Conservation (phyloP, 495 filamentous ascomycete genomes). For the Diplogelasinospora grovesii region DNA sequence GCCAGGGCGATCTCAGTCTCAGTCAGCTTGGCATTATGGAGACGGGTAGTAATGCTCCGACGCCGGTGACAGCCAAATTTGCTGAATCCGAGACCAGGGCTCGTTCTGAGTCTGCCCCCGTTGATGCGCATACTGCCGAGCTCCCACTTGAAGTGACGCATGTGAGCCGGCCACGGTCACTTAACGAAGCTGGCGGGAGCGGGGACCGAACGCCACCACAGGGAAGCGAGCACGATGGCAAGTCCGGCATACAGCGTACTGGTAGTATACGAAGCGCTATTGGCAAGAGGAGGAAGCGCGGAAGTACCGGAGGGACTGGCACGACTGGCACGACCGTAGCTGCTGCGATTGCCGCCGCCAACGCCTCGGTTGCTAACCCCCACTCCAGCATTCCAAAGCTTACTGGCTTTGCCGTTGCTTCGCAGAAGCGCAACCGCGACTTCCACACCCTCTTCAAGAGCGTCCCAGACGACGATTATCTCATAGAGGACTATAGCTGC, state of each 20-base stretch:
- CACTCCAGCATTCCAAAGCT: constrained; percentile 58
- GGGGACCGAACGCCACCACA: constrained; percentile 59
- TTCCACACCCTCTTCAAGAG: constrained; percentile 92
- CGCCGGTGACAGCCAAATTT: constrained; percentile 36
- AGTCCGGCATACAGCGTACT: constrained; percentile 58
- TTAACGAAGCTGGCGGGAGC: constrained; percentile 37
- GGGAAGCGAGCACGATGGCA: constrained; percentile 63
- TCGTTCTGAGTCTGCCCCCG: constrained; percentile 41
- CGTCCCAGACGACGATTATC: constrained; percentile 94
- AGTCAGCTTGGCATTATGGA: constrained; percentile 71
- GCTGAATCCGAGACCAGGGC: constrained; percentile 33
- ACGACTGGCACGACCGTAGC: constrained; percentile 50
- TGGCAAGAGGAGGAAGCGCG: constrained; percentile 63
- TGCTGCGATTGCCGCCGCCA: constrained; percentile 59
- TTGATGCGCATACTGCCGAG: constrained; percentile 23
- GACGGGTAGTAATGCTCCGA: constrained; percentile 32
- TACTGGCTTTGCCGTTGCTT: constrained; percentile 94
- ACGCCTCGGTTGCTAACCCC: constrained; percentile 59
- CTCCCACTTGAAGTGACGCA: constrained; percentile 24
- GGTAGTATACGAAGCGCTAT: constrained; percentile 80
- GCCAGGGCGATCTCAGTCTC: constrained; percentile 80
- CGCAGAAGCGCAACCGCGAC: constrained; percentile 90
- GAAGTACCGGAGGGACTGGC: constrained; percentile 57
- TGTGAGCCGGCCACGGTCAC: constrained; percentile 31
- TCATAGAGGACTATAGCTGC: constrained; percentile 98